A percentile compares a stretch with the other conserved stretches of the same genome.
These are phyloP conservation scores for Candida vartiovaarae DNA, from an alignment of 805 yeast species.

Conservation along the genomic window DNA sequence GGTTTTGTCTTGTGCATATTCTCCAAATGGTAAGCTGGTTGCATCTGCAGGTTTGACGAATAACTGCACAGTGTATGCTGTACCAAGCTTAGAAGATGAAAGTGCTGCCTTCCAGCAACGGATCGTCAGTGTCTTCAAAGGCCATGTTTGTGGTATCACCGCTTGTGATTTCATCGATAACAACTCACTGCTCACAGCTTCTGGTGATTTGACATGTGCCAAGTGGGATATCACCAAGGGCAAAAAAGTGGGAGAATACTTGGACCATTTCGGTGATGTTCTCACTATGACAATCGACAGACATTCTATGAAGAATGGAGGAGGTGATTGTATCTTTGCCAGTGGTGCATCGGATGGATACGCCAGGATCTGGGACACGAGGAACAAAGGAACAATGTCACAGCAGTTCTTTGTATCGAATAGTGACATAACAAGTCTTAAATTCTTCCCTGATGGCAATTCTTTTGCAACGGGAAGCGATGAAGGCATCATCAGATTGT, in stretches of 20 bases:
- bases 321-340: constrained; percentile 33
- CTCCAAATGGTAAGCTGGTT: constrained; percentile 57
- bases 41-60: constrained; percentile 86
- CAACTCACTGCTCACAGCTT: constrained; percentile 52
- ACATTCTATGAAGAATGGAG: constrained; percentile 3
- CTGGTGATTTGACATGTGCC: constrained; percentile 77
- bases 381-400: constrained; percentile 32
- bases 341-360: constrained; percentile 67
- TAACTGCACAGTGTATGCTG: constrained; percentile 61
- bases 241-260: constrained; percentile 41
- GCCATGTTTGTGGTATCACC: constrained; percentile 78
- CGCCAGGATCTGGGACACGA: constrained; percentile 58
- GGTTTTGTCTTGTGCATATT: constrained; percentile 68
- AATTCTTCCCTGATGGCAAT: constrained; percentile 63
- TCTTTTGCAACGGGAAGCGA: constrained; percentile 73
- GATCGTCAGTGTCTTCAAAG: constrained; percentile 54
- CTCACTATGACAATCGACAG: constrained; percentile 36
- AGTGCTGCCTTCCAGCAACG: constrained; percentile 30
- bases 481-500: constrained; percentile 63
- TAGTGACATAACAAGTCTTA: constrained; percentile 56
- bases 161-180: constrained; percentile 63
- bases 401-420: constrained; percentile 48
- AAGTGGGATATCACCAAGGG: constrained; percentile 75
- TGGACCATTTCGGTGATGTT: constrained; percentile 71
- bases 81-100: constrained; percentile 21